These are phyloP conservation scores for Pseudotsuga menziesii DNA, from an alignment of 75 land plant species.

Conservation along the genomic window DNA sequence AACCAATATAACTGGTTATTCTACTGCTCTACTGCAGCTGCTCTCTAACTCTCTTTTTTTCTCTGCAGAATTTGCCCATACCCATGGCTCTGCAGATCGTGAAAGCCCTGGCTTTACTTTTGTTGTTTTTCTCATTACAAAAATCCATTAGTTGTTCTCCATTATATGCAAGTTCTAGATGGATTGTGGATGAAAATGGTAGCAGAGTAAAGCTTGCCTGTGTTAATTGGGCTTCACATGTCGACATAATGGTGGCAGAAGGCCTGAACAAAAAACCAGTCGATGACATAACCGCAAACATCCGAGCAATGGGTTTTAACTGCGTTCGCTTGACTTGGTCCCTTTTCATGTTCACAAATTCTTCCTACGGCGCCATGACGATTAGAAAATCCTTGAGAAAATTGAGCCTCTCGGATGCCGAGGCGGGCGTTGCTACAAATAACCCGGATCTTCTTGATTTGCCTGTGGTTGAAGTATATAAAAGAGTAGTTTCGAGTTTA, in stretches of 20 bases:
- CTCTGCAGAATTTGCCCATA: no score
- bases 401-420: conserved; percentile 30
- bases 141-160: no score
- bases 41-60: no score
- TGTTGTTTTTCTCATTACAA: no score
- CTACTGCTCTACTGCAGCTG: no score
- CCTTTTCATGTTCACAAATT: conserved; percentile 35
- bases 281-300: conserved; percentile 41
- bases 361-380: conserved; percentile 30
- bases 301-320: conserved; percentile 67
- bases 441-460: conserved; percentile 14
- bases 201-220: conserved; percentile 86
- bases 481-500: conserved; percentile 42
- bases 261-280: conserved; percentile 69
- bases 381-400: conserved; percentile 43
- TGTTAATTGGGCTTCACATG: conserved; percentile 75
- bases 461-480: conserved; percentile 12
- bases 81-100: no score
- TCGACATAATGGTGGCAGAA: conserved; percentile 66
- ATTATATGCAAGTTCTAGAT: conserved; percentile 50
- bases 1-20: no score
- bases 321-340: conserved; percentile 87
- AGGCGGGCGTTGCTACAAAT: conserved; percentile 20
- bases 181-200: conserved; percentile 76
- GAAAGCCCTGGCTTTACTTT: no score